These are phyloP conservation scores for Lactarius sanguifluus DNA, from an alignment of 768 basidiomycete genomes.

Conservation along the genomic window DNA sequence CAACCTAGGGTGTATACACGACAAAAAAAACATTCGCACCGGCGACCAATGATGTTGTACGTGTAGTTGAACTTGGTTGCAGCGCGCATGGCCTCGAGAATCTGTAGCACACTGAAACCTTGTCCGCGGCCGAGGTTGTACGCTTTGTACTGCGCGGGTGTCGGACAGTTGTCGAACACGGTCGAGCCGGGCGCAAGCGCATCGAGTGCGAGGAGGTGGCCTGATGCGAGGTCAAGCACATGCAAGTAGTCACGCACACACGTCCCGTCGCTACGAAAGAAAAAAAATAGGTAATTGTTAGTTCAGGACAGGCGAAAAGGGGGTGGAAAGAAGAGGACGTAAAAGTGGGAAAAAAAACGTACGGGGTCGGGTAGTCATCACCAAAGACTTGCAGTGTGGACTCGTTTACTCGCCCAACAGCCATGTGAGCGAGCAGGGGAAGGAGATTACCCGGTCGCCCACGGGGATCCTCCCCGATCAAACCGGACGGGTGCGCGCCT, in stretches of 20 bases:
- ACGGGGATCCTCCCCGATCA: constrained; percentile 94
- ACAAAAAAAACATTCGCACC: constrained; percentile 54
- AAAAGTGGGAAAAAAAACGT: constrained; percentile 22
- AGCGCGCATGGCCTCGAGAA: constrained; percentile 91
- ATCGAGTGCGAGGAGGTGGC: constrained; percentile 89
- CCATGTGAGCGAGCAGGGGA: constrained; percentile 93
- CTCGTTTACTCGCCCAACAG: constrained; percentile 80
- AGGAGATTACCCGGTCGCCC: constrained; percentile 94
- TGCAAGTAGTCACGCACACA: constrained; percentile 97
- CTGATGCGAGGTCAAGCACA: constrained; percentile 91
- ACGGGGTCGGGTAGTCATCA: constrained; percentile 95
- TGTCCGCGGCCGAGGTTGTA: constrained; percentile 96
- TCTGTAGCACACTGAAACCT: constrained; percentile 91
- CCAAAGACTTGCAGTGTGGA: constrained; percentile 75
- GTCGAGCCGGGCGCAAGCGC: constrained; percentile 64
- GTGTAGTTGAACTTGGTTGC: constrained; percentile 87
- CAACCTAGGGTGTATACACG: no score
- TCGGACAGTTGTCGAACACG: constrained; percentile 56
- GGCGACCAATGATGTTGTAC: constrained; percentile 85
- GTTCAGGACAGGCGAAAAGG: no score
- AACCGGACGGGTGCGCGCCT: constrained; percentile 95
- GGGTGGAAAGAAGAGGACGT: not conserved
- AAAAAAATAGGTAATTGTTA: not conserved
- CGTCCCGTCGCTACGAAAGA: constrained; percentile 73
- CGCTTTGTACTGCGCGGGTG: constrained; percentile 74